Base-by-base conservation (phyloP, 108 stramenopile genomes). In the Cafeteria roenbergensis region DNA sequence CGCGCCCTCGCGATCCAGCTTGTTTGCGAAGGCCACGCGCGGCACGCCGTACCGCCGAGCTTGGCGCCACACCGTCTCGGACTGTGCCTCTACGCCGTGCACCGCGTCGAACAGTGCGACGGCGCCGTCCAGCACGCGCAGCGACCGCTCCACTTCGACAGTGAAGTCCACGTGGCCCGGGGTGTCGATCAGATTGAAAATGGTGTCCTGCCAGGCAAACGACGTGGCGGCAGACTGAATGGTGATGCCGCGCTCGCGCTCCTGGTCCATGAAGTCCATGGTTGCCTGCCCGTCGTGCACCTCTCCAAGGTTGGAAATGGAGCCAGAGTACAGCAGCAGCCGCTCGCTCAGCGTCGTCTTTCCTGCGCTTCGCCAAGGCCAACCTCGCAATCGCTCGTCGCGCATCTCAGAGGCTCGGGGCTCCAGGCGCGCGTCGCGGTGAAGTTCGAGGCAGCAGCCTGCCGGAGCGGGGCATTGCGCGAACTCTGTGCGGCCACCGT, bases 311-410 rank as follows among this genome's bases (percentile, higher is more conserved):
- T 69, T 66, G 12, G 66, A 48, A 0, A 89, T 88, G 17, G 90
- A 74, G 21, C 94, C 95, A 21, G 91, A 81, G 53, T 93, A 64
- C 38, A 87, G 90, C 54, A 99, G 81, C 87, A 99, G 94, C 20
- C 91, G 88, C 72, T 99, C 97, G 4, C 93, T 99, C 24, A 93
- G 87, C 25, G 97, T 99, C n/a, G 97, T 99, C 72, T 97, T 99
- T 30, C 97, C 97, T 4, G n/a, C n/a, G n/a, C n/a, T n/a, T n/a
- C n/a, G n/a, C n/a, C n/a, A n/a, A n/a, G n/a, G n/a, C n/a, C n/a
- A n/a, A n/a, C n/a, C n/a, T n/a, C n/a, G n/a, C n/a, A n/a, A n/a
- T n/a, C n/a, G n/a, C n/a, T n/a, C n/a, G n/a, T n/a, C n/a, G n/a
- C n/a, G n/a, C n/a, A n/a, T n/a, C n/a, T n/a, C n/a, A n/a, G n/a